phyloP scores from a whole-genome alignment of 2,329 filamentous ascomycete genomes.

The Aspergillus udagawae region DNA sequence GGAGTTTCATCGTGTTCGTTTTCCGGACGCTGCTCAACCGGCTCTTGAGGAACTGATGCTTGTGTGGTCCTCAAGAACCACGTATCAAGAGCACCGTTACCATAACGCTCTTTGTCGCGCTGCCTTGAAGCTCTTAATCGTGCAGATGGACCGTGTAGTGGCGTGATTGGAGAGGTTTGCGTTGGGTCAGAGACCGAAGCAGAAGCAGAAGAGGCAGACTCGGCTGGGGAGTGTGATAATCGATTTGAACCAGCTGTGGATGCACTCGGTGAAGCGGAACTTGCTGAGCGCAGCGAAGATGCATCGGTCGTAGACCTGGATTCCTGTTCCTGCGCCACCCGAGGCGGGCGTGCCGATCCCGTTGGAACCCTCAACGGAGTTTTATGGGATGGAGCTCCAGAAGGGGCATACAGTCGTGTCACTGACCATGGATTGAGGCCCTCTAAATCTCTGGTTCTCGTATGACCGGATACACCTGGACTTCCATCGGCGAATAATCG shows the following conservation, averaged over 20 bases:
- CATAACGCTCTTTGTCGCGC: constrained; percentile 18
- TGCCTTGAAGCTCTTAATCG: constrained; percentile 11
- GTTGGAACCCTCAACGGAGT: neutral
- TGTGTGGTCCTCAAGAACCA: constrained; percentile 24
- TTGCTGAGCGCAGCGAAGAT: neutral
- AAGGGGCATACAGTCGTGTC: constrained; percentile 27
- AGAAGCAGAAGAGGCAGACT: constrained; percentile 3
- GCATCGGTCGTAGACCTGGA: neutral
- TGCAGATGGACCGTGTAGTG: neutral
- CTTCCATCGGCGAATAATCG: neutral
- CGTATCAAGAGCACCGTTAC: constrained; percentile 27
- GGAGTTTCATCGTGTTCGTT: constrained; percentile 2
- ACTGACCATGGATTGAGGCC: constrained; percentile 35
- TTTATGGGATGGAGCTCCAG: constrained; percentile 1
- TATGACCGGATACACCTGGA: neutral
- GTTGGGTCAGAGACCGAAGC: neutral
- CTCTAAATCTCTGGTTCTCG: constrained; percentile 8
- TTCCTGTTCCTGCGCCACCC: neutral
- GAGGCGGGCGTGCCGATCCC: neutral
- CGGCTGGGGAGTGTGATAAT: constrained; percentile 5
- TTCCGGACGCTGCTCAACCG: neutral
- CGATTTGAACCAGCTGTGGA: constrained; percentile 9
- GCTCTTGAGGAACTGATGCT: neutral
- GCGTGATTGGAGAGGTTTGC: constrained; percentile 7
- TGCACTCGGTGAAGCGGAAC: constrained; percentile 16